Evolutionary conservation across 2,329 filamentous ascomycete species (phyloP), one percentile per base, ranked within the genome.

Genomic region (Pyricularia sp.): DNA sequence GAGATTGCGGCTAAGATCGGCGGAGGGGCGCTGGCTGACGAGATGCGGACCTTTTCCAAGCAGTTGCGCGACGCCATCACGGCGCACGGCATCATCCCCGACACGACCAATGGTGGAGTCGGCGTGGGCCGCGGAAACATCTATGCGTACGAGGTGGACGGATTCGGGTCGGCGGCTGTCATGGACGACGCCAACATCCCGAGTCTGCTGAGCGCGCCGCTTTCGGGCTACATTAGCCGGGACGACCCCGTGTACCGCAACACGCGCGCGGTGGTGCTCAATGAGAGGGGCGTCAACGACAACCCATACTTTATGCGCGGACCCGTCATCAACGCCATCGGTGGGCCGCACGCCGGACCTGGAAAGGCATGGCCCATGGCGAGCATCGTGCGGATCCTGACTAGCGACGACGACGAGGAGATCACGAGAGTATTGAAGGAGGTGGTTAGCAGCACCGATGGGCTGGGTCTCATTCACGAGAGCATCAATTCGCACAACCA

Each of bases 341-440:
- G 85, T 14, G 84, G 84, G 0, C 84, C 84, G 28, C 84, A 86
- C 72, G 77, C 81, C 10, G 83, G 84, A 0, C 85, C 93, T 2
- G 85, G 89, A 70, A 89, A 90, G 75, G 92, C 92, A 20, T 97
- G 93, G 93, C 93, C 93, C 1, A 96, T 97, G 92, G 91, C 88
- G 64, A 83, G 92, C 72, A 88, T 97, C 65, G 88, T 94, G 69
- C 88, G 92, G 76, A 90, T 92, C 42, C 86, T 94, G 84, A 97
- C 93, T 1, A 88, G 86, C 55, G 85, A 92, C 64, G 85, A 92
- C 69, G 91, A 94, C 67, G 82, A 82, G 0, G 93, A 96, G 81
- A 96, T 97, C 70, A 79, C 80, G 58, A 78, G 79, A n/a, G 85
- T 86, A n/a, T 79, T 97, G 67, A 82, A 73, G 64, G 79, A 88